phyloP scores from a whole-genome alignment of 768 basidiomycete genomes.

The Panaeolus papilionaceus region DNA sequence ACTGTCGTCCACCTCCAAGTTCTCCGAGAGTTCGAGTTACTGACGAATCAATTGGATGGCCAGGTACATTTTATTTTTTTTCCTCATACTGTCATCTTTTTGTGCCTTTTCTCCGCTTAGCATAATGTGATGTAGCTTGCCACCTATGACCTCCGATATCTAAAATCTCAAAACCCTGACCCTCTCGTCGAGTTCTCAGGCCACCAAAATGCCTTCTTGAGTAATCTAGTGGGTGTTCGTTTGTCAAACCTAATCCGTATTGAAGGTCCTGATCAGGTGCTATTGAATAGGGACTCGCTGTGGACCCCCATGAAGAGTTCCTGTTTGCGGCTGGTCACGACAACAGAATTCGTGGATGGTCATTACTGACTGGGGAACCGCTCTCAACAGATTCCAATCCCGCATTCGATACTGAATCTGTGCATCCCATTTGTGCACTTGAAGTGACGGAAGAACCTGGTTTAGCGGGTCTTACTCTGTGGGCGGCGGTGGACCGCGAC shows the following conservation, averaged over 20 bases:
- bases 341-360: constrained; percentile 70
- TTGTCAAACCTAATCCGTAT: constrained; percentile 2
- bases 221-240: constrained; percentile 51
- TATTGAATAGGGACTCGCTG: constrained; percentile 58
- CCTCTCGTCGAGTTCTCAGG: constrained; percentile 59
- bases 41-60: constrained; percentile 66
- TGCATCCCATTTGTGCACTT: constrained; percentile 49
- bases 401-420: constrained; percentile 30
- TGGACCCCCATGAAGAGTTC: constrained; percentile 61
- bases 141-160: constrained; percentile 67
- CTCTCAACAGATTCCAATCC: constrained; percentile 32
- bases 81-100: constrained; percentile 10
- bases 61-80: constrained; percentile 45
- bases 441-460: constrained; percentile 51
- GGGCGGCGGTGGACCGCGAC: constrained; percentile 53
- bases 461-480: constrained; percentile 48
- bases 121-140: constrained; percentile 51
- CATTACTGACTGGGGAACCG: constrained; percentile 58
- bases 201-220: constrained; percentile 61
- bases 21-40: constrained; percentile 55
- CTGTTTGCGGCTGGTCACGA: constrained; percentile 78
- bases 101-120: constrained; percentile 12
- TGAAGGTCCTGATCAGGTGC: neutral
- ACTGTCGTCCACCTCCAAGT: constrained; percentile 62
- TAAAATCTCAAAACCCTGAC: constrained; percentile 33